Evolutionary conservation across 106 monocot species (phyloP).

Genomic region (Amphibolis antarctica): DNA sequence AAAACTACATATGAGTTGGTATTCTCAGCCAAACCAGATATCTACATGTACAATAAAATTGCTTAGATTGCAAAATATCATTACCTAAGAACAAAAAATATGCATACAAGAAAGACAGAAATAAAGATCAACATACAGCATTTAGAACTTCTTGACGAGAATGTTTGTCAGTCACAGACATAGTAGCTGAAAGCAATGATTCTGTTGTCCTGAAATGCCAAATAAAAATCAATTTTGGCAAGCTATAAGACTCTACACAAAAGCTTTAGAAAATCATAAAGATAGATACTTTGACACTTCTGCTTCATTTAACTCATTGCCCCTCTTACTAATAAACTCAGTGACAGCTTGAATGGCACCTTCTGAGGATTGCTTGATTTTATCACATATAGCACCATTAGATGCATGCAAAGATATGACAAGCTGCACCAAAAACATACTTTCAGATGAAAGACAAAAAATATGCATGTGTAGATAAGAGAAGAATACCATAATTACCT

Average conservation of each 20-base stretch:
- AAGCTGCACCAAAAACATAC: conserved; percentile 45
- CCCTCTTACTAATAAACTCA: conserved; percentile 74
- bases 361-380: conserved; percentile 91
- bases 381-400: conserved; percentile 72
- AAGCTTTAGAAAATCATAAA: background rate
- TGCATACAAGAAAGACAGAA: conserved; percentile 12
- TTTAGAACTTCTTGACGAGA: conserved; percentile 86
- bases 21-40: conserved; percentile 86
- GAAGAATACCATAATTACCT: conserved; percentile 28
- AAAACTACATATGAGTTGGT: conserved; percentile 73
- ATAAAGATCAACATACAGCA: conserved; percentile 50
- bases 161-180: conserved; percentile 54
- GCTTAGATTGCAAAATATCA: background rate
- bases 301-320: conserved; percentile 65
- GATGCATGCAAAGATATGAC: conserved; percentile 62
- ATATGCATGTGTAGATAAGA: background rate
- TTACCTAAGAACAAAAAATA: background rate
- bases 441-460: background rate
- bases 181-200: conserved; percentile 68
- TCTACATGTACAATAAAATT: conserved; percentile 23
- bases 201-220: conserved; percentile 60
- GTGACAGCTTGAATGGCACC: conserved; percentile 82
- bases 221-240: background rate
- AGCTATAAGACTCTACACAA: background rate
- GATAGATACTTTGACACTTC: conserved; percentile 65